Evolutionary conservation across 495 filamentous ascomycete genomes (phyloP).

Genomic region (Aspergillus heteromorphus): DNA sequence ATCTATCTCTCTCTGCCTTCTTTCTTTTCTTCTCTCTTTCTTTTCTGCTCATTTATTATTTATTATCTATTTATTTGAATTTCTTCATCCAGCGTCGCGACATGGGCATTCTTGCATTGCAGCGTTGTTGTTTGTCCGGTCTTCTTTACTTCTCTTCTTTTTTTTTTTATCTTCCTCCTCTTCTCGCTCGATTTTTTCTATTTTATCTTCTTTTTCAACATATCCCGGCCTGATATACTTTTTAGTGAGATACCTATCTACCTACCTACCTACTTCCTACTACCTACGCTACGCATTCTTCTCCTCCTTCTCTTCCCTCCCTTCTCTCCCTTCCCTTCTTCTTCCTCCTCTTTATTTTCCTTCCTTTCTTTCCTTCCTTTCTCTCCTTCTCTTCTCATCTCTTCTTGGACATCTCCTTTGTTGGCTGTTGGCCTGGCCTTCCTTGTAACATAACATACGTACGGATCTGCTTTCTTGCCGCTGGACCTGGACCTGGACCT

Average conservation of each 20-base stretch:
- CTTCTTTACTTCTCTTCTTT: slow-evolving; percentile 2
- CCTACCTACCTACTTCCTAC: too few species aligned
- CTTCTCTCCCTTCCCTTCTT: too few species aligned
- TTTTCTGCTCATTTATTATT: slow-evolving; percentile 28
- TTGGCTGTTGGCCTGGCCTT: too few species aligned
- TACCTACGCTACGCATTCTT: too few species aligned
- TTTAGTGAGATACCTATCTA: slow-evolving; percentile 5
- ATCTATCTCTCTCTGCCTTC: slow-evolving; percentile 9
- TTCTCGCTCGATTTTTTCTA: too few species aligned
- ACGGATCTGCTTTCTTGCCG: too few species aligned
- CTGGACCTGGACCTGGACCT: too few species aligned
- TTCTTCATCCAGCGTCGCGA: slow-evolving; percentile 1
- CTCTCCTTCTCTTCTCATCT: not conserved
- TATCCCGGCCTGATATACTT: not conserved
- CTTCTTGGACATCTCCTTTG: too few species aligned
- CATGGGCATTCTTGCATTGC: slow-evolving; percentile 9
- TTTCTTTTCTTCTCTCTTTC: slow-evolving; percentile 17
- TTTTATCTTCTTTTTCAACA: not conserved
- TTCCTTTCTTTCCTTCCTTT: not conserved
- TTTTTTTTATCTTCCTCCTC: slow-evolving; percentile 9
- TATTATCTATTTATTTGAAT: slow-evolving; percentile 4
- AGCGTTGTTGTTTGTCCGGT: slow-evolving; percentile 12
- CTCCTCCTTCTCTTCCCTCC: not conserved
- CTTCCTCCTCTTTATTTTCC: too few species aligned
- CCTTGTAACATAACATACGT: too few species aligned